Evolutionary conservation across 108 stramenopile species (phyloP), one percentile per base, ranked within the genome.

Genomic region (Nitzschia inconspicua): DNA sequence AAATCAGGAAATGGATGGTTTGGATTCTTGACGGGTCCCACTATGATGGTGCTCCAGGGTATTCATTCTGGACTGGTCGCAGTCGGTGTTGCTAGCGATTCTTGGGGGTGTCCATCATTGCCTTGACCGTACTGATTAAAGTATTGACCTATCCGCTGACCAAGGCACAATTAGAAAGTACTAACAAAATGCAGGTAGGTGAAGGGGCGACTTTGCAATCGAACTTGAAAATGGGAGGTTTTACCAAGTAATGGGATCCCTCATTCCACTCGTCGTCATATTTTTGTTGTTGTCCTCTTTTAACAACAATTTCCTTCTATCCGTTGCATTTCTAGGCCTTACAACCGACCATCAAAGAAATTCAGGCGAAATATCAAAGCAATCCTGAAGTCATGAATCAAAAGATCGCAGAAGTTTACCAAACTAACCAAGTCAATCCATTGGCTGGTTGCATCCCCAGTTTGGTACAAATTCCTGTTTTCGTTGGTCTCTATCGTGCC

Each of bases 401-500:
- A 74, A 92, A 91, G 67, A 89, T 96, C 54, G 90, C 94, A 29
- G 83, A 94, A 55, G 61, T 97, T n/a, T 98, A 97, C 66, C 84
- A 94, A 70, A 54, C 60, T 13, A 94, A 96, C 70, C 81, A 96
- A 56, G 86, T 96, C 42, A 96, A 97, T 61, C 97, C 97, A 7
- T 78, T 98, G 25, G 96, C 95, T 13, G 95, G 96, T 40, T 96
- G 95, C 67, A 64, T 98, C 48, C 97, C 97, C 9, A 74, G 82
- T 42, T 47, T 98, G 26, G 82, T 91, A 14, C 97, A 98, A 67
- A 96, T 98, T 66, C 97, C 97, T 6, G 70, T 98, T 54, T 98
- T 98, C 60, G 95, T 98, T 73, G 94, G 95, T 26, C 78, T 98
- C 18, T 98, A 98, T 78, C 76, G 97, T 57, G 80, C 96, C n/a